Evolutionary conservation across 306 rosid species (phyloP).

Genomic region (Benincasa hispida): DNA sequence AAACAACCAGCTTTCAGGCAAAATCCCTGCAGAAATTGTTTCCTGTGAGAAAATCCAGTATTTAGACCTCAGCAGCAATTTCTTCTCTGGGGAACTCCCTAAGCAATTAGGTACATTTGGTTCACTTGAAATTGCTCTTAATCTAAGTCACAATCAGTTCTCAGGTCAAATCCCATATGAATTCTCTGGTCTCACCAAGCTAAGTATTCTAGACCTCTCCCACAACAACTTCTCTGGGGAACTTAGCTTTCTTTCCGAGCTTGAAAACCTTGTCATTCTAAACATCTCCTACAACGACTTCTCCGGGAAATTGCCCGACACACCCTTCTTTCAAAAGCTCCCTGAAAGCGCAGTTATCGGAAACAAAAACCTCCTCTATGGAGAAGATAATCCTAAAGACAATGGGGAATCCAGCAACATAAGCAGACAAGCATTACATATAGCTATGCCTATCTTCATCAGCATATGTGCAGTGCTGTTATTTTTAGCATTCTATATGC

Average conservation of each 20-base stretch:
- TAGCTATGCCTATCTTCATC: slow-evolving; percentile 39
- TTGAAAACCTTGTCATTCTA: slow-evolving; percentile 61
- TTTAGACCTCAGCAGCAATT: slow-evolving; percentile 67
- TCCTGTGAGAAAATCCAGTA: slow-evolving; percentile 67
- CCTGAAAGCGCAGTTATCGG: slow-evolving; percentile 48
- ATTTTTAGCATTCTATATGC: slow-evolving; percentile 35
- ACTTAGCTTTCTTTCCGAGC: slow-evolving; percentile 30
- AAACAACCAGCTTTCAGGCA: slow-evolving; percentile 53
- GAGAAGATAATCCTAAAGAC: slow-evolving; percentile 20
- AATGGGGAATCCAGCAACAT: slow-evolving; percentile 13
- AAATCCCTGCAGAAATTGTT: slow-evolving; percentile 57
- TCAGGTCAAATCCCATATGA: slow-evolving; percentile 69
- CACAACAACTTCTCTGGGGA: slow-evolving; percentile 66
- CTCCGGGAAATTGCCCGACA: slow-evolving; percentile 62
- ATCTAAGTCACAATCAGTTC: slow-evolving; percentile 62
- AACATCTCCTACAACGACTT: slow-evolving; percentile 69
- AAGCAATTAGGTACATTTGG: slow-evolving; percentile 51
- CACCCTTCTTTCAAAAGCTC: slow-evolving; percentile 55
- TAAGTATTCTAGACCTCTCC: slow-evolving; percentile 71
- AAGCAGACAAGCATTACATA: slow-evolving; percentile 24
- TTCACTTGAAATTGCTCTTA: slow-evolving; percentile 77
- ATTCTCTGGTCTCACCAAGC: slow-evolving; percentile 50
- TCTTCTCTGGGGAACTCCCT: slow-evolving; percentile 72
- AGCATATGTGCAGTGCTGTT: slow-evolving; percentile 30
- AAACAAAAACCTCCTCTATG: slow-evolving; percentile 54